Conservation (phyloP, 106 monocot genomes). For the Agapanthus africanus region DNA sequence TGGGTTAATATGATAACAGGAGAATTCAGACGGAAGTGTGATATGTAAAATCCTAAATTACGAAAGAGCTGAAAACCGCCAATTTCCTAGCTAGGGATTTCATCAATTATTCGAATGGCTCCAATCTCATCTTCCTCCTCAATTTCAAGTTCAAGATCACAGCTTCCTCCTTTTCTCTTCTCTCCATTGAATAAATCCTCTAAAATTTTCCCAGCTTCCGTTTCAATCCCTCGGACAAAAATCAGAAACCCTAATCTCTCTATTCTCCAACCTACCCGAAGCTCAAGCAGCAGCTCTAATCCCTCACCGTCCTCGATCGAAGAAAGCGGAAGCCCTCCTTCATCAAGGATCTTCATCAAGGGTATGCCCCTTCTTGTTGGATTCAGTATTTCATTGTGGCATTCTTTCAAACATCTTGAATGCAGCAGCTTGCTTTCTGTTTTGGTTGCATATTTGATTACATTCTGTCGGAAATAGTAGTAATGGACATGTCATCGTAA, state of each 20-base stretch:
- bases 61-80: no score
- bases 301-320: not conserved
- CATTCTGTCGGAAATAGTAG: no score
- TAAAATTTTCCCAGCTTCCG: not conserved
- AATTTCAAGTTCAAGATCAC: not conserved
- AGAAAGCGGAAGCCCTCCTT: slow-evolving; percentile 1
- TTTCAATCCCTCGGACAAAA: not conserved
- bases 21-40: no score
- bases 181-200: not conserved
- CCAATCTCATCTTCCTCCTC: no score
- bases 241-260: not conserved
- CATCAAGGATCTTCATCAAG: slow-evolving; percentile 12
- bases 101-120: no score
- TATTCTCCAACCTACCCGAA: not conserved
- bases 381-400: not conserved
- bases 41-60: no score
- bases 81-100: no score
- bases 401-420: not conserved
- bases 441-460: not conserved
- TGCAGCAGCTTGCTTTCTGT: not conserved
- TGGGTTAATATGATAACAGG: no score
- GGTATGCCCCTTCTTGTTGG: not conserved
- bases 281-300: not conserved
- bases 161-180: not conserved
- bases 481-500: not conserved